phyloP scores from a whole-genome alignment of 2,329 filamentous ascomycete species.

The Metarhizium anisopliae region DNA sequence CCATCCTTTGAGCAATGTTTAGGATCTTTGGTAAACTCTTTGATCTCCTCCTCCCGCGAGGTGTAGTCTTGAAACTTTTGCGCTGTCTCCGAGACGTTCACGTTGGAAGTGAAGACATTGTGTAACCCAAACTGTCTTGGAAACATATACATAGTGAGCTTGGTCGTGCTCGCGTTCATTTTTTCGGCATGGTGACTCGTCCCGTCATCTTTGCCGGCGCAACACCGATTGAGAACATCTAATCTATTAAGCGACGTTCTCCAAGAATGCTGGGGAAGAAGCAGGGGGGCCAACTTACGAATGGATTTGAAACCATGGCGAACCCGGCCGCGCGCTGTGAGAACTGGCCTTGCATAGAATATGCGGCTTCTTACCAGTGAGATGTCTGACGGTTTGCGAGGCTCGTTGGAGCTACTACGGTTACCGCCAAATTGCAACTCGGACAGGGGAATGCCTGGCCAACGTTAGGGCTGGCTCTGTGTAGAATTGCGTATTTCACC shows the following conservation, averaged over 20 bases:
- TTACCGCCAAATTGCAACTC: slow-evolving; percentile 26
- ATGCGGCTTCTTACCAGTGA: slow-evolving; percentile 73
- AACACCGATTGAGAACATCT: slow-evolving; percentile 76
- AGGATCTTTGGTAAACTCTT: slow-evolving; percentile 13
- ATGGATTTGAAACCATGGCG: slow-evolving; percentile 71
- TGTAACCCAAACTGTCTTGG: slow-evolving; percentile 83
- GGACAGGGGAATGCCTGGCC: slow-evolving; percentile 39
- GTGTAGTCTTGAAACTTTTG: slow-evolving; percentile 81
- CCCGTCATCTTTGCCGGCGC: slow-evolving; percentile 10
- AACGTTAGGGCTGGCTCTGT: slow-evolving; percentile 4
- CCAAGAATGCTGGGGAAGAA: too few species aligned
- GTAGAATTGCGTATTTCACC: background rate
- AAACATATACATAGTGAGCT: slow-evolving; percentile 87
- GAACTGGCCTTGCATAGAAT: slow-evolving; percentile 68
- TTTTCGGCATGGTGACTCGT: background rate
- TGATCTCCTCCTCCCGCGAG: slow-evolving; percentile 74
- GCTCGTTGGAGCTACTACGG: background rate
- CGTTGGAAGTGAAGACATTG: slow-evolving; percentile 75
- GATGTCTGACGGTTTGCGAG: slow-evolving; percentile 50
- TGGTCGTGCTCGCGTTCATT: slow-evolving; percentile 45
- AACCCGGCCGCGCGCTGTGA: slow-evolving; percentile 59
- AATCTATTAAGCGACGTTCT: slow-evolving; percentile 9
- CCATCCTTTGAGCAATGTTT: slow-evolving; percentile 8
- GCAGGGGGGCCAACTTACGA: slow-evolving; percentile 45
- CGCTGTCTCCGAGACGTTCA: slow-evolving; percentile 55